These are phyloP conservation scores for Penicillium waksmanii DNA, from an alignment of 495 filamentous ascomycete genomes.

Conservation along the genomic window DNA sequence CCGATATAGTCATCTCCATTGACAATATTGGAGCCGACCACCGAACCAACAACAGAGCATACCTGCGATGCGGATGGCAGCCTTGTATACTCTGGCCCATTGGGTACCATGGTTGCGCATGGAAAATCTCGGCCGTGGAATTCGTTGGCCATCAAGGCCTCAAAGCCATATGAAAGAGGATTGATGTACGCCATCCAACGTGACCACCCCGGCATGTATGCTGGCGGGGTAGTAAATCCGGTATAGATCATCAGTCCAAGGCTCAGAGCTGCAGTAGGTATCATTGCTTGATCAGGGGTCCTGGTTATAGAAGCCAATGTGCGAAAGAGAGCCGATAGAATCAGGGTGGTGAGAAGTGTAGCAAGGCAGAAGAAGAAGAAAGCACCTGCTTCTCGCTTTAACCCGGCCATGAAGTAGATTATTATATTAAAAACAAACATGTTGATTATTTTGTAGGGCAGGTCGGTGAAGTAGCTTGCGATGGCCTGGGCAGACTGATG, in stretches of 20 bases:
- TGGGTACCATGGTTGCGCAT: constrained; percentile 67
- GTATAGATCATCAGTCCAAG: constrained; percentile 79
- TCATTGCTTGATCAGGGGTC: constrained; percentile 76
- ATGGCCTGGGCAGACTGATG: constrained; percentile 56
- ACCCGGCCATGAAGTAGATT: constrained; percentile 53
- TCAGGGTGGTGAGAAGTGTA: constrained; percentile 62
- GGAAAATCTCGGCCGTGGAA: constrained; percentile 67
- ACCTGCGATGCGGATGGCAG: constrained; percentile 37
- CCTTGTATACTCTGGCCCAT: constrained; percentile 50
- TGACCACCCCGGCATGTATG: constrained; percentile 69
- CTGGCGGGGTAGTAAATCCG: constrained; percentile 75
- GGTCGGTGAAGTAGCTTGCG: constrained; percentile 52
- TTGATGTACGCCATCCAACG: constrained; percentile 82
- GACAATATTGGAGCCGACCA: constrained; percentile 54
- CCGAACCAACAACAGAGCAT: constrained; percentile 66
- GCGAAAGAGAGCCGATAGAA: constrained; percentile 64
- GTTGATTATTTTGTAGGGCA: constrained; percentile 47
- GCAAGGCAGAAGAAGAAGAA: constrained; percentile 79
- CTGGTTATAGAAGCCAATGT: constrained; percentile 74
- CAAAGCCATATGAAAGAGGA: constrained; percentile 57
- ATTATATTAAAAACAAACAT: constrained; percentile 46
- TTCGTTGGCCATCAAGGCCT: constrained; percentile 51
- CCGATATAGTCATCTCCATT: constrained; percentile 64
- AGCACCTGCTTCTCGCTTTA: constrained; percentile 53
- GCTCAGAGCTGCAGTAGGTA: constrained; percentile 74